phyloP scores from a whole-genome alignment of 768 basidiomycete genomes.

The Suillus fuscotomentosus region DNA sequence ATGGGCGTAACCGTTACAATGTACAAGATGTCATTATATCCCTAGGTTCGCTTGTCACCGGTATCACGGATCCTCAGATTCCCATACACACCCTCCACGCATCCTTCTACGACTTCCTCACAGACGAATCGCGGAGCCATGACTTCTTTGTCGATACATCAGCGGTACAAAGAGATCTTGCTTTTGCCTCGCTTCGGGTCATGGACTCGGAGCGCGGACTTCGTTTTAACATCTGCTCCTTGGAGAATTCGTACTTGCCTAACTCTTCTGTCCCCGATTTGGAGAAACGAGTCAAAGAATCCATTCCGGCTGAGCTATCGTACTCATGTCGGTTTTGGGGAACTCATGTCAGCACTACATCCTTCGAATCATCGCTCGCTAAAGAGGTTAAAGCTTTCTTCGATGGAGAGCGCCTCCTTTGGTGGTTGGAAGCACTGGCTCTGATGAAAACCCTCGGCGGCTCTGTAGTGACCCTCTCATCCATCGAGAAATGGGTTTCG shows the following conservation, averaged over 20 bases:
- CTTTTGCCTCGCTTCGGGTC: conserved; percentile 19
- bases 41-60: conserved; percentile 6
- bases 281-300: conserved; percentile 9
- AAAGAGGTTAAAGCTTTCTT: conserved; percentile 20
- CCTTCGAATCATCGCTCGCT: conserved; percentile 1
- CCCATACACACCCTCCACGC: conserved; percentile 21
- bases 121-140: conserved; percentile 9
- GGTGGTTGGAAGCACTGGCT: neutral
- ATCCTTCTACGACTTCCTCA: conserved; percentile 28
- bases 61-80: neutral
- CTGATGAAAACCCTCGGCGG: conserved; percentile 15
- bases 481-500: neutral
- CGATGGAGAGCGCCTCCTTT: conserved; percentile 6
- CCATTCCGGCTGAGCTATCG: conserved; percentile 23
- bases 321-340: conserved; percentile 36
- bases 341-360: conserved; percentile 21
- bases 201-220: conserved; percentile 22
- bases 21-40: neutral
- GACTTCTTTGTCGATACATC: conserved; percentile 12
- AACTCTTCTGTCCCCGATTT: conserved; percentile 22
- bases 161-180: conserved; percentile 1
- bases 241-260: conserved; percentile 25
- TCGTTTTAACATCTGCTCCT: neutral
- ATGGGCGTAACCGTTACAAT: too few relatives aligned
- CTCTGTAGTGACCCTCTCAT: neutral